Base-by-base conservation (phyloP, 805 yeast genomes). In the Gaillardinia entomophila region DNA sequence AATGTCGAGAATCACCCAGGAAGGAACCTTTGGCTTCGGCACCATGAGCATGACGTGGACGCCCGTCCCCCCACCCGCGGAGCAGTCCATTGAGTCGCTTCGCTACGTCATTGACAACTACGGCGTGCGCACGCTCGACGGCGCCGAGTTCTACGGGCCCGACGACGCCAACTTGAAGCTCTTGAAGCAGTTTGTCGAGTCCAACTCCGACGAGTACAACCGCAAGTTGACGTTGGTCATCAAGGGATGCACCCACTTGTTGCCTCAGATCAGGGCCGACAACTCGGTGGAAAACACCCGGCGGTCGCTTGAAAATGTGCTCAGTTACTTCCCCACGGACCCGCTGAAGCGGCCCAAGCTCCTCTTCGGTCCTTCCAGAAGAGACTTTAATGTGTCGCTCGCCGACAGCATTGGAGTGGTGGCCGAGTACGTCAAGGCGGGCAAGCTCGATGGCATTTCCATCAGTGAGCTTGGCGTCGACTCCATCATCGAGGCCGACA, bases 1-100 rank as follows among this genome's bases (percentile, higher is more conserved):
- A n/a, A n/a, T n/a, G n/a, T n/a, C n/a, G n/a, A n/a, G n/a, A 33
- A 34, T 48, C 19, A 23, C 26, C 4, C 34, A 51, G 15, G 37
- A 45, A 11, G 65, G 63, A 22, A 45, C 45, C 22, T 60, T 62
- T 34, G 95, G 95, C 27, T 77, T 73, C 43, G 96, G 96, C 28
- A 68, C 86, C 41, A 85, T 88, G 96, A 74, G 82, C 35, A 66
- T 84, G 53, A 83, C 95, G 1, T 77, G 84, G 85, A 67, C 70
- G 25, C 73, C 79, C 0, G 52, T 46, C 0, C 86, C 85, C 22
- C 55, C 71, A 22, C 70, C 81, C 6, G 53, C 67, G 32, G 76
- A 70, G 13, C 62, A 66, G 33, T 77, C 83, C 2, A 63, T 77
- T 37, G 73, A 60, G 8, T 58, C 74, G 2, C 62, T 87, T 51